Percentiles rank a stretch among this genome's conserved stretches.
Conservation (phyloP, 2,329 filamentous ascomycete genomes). For the Amesomyces nigricolor region DNA sequence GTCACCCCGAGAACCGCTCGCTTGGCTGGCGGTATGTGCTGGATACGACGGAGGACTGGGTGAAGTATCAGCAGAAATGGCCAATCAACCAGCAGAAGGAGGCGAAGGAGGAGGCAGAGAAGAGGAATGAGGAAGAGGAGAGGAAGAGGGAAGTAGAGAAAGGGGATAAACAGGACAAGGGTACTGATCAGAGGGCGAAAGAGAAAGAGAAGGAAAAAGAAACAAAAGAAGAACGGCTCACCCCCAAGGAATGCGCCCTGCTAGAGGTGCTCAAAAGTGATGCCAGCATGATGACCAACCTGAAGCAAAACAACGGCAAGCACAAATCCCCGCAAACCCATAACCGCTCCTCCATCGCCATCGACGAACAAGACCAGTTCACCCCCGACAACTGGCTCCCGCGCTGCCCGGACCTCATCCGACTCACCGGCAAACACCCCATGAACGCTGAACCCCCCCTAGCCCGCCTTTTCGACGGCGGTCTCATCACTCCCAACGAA, state of each 20-base stretch:
- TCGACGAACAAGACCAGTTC: slow-evolving; percentile 47
- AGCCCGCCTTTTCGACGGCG: slow-evolving; percentile 38
- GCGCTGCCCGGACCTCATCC: slow-evolving; percentile 40
- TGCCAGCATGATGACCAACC: slow-evolving; percentile 35
- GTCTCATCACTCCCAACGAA: slow-evolving; percentile 46
- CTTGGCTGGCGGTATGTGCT: slow-evolving; percentile 46
- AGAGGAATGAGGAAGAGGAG: slow-evolving; percentile 27
- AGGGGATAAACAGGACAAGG: not conserved
- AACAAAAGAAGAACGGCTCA: slow-evolving; percentile 28
- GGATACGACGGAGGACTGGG: slow-evolving; percentile 42
- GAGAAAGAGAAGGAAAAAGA: slow-evolving; percentile 18
- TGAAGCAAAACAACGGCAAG: slow-evolving; percentile 37
- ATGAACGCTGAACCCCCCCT: slow-evolving; percentile 45
- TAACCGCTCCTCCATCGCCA: slow-evolving; percentile 28
- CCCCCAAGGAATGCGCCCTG: slow-evolving; percentile 39
- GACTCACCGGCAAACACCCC: slow-evolving; percentile 48
- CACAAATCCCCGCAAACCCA: slow-evolving; percentile 19
- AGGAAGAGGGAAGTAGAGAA: slow-evolving; percentile 5
- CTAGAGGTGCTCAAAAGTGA: slow-evolving; percentile 39
- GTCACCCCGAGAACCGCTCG: slow-evolving; percentile 39
- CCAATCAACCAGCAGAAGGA: slow-evolving; percentile 39
- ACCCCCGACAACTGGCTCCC: slow-evolving; percentile 51
- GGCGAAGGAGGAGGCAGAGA: slow-evolving; percentile 29
- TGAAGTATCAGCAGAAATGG: slow-evolving; percentile 45
- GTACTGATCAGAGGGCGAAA: not conserved